phyloP scores from a whole-genome alignment of 139 green algal genomes.

The Pycnococcus provasolii region DNA sequence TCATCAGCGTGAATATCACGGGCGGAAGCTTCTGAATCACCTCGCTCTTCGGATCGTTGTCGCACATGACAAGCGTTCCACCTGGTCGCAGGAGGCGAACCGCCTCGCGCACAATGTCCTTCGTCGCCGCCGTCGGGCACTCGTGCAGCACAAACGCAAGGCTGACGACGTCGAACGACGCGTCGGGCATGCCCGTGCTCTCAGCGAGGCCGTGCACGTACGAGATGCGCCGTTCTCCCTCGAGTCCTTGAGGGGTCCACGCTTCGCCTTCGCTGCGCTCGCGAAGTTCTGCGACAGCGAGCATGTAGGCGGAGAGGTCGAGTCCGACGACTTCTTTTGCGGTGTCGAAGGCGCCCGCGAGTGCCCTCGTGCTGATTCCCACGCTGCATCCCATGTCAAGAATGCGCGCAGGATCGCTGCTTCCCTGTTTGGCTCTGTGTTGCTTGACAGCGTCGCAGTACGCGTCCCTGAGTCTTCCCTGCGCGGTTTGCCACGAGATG shows the following conservation, averaged over 20 bases:
- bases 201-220: constrained; percentile 65
- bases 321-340: constrained; percentile 45
- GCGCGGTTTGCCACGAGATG: constrained; percentile 16
- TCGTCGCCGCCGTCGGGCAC: constrained; percentile 46
- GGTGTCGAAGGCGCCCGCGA: constrained; percentile 44
- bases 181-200: constrained; percentile 36
- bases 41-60: constrained; percentile 58
- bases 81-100: constrained; percentile 55
- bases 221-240: constrained; percentile 30
- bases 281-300: constrained; percentile 63
- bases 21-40: constrained; percentile 67
- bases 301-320: constrained; percentile 61
- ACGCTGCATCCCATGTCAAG: constrained; percentile 75
- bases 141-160: constrained; percentile 77
- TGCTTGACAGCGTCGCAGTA: too few relatives aligned
- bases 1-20: constrained; percentile 71
- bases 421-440: background rate
- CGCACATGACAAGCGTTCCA: constrained; percentile 54
- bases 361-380: constrained; percentile 58
- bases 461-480: background rate
- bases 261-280: constrained; percentile 32
- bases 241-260: background rate
- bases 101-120: constrained; percentile 45
- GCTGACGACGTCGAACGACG: constrained; percentile 58
- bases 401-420: constrained; percentile 23